Evolutionary conservation across 345 rosid genomes (phyloP).

Genomic region (Lenwebbia sp.): DNA sequence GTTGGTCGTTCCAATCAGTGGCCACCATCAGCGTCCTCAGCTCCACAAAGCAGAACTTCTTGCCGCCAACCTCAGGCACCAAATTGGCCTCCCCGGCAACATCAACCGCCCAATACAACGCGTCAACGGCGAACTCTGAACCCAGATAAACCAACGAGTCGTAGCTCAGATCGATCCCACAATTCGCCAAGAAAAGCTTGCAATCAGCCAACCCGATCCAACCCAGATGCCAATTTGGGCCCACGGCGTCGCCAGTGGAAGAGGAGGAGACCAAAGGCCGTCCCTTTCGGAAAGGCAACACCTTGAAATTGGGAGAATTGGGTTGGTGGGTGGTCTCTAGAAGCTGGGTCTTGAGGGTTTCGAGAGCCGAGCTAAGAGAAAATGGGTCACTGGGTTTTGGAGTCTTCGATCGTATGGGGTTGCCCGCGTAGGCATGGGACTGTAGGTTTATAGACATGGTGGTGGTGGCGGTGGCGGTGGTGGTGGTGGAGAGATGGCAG

Average conservation of each 20-base stretch:
- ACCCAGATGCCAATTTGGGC: constrained; percentile 67
- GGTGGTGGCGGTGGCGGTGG: constrained; percentile 2
- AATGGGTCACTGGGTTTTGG: constrained; percentile 49
- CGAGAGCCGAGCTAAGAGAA: constrained; percentile 52
- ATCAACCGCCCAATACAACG: constrained; percentile 76
- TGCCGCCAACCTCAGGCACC: constrained; percentile 32
- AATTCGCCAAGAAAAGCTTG: constrained; percentile 21
- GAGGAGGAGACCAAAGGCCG: constrained; percentile 59
- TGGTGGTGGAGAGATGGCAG: background rate
- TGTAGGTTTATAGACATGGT: constrained; percentile 55
- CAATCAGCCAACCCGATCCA: constrained; percentile 71
- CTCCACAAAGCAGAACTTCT: constrained; percentile 64
- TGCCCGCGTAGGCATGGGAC: constrained; percentile 81
- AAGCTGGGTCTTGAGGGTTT: constrained; percentile 48
- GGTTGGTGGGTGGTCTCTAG: constrained; percentile 21
- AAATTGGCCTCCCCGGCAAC: constrained; percentile 27
- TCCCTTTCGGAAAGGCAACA: constrained; percentile 73
- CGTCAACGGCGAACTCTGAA: constrained; percentile 54
- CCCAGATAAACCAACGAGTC: constrained; percentile 74
- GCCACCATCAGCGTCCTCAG: constrained; percentile 91
- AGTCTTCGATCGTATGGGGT: constrained; percentile 45
- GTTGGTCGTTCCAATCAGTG: constrained; percentile 75
- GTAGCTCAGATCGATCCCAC: constrained; percentile 41
- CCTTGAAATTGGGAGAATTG: constrained; percentile 49
- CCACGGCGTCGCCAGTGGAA: constrained; percentile 16